A percentile compares a stretch with the other conserved stretches of the same genome.
Conservation (phyloP, 768 basidiomycete genomes). For the Roridomyces roridus region DNA sequence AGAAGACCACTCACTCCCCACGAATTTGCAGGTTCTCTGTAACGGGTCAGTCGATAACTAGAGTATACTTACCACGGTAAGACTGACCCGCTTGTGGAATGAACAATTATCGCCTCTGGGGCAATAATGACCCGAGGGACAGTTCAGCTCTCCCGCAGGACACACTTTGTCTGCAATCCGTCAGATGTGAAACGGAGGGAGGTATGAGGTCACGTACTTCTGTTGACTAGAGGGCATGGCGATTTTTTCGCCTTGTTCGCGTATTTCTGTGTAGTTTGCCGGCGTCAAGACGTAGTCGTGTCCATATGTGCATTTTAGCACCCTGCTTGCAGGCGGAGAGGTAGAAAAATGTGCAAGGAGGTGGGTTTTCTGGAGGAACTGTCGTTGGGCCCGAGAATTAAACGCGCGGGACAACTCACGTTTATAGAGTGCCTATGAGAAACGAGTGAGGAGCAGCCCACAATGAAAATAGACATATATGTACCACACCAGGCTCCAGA, state of each 20-base stretch:
- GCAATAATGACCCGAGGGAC: slow-evolving; percentile 43
- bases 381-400: not conserved
- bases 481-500: slow-evolving; percentile 13
- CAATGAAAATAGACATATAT: not conserved
- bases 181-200: slow-evolving; percentile 10
- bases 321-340: slow-evolving; percentile 40
- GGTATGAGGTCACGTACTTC: slow-evolving; percentile 31
- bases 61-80: slow-evolving; percentile 31
- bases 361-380: slow-evolving; percentile 33
- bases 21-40: slow-evolving; percentile 17
- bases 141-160: slow-evolving; percentile 31
- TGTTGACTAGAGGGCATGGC: slow-evolving; percentile 45
- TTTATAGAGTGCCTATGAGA: slow-evolving; percentile 26
- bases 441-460: not conserved
- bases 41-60: not conserved
- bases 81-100: slow-evolving; percentile 38
- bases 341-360: slow-evolving; percentile 53
- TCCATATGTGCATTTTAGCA: slow-evolving; percentile 38
- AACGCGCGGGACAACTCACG: not conserved
- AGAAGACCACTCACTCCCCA: slow-evolving; percentile 6
- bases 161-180: slow-evolving; percentile 24
- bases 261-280: slow-evolving; percentile 39
- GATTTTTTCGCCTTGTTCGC: slow-evolving; percentile 47
- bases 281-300: slow-evolving; percentile 46
- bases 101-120: slow-evolving; percentile 41